Base-by-base conservation (phyloP, 2,329 filamentous ascomycete species). In the Calonectria pauciramosa region DNA sequence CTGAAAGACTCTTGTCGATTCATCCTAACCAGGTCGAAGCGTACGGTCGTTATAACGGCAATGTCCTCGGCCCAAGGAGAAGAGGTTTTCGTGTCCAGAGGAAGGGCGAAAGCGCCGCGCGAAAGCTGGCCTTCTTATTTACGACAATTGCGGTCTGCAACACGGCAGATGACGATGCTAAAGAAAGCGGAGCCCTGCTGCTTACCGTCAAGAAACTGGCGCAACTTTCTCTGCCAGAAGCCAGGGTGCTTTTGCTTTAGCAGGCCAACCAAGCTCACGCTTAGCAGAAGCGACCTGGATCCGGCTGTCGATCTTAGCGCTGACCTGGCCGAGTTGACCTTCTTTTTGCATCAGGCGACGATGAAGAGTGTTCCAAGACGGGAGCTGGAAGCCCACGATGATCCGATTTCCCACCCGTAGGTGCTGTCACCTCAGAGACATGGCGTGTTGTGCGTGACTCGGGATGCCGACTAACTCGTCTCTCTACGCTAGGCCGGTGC, bases 271-370 rank as follows among this genome's bases (percentile, higher is more conserved):
- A 71, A 75, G 26, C 60, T 75, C 23, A 56, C 72, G 38, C 73
- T 75, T 64, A 67, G 67, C 36, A 68, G 73, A 14, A 60, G 73
- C 14, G 73, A 68, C 54, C 47, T 73, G 66, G 66, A 75, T 32
- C 71, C 70, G 34, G 36, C 71, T 2, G 52, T 54, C 26, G 59
- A 67, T 9, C 73, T 75, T 28, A 47, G 20, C 32, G 73, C 66
- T 16, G 23, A 64, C 18, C 65, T 75, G 20, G 44, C 10, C 44
- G 54, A 75, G 65, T 75, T 70, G 36, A 70, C 36, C 34, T 63
- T 34, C 16, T 11, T 32, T 75, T 70, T 54, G 60, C 68, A 28
- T 70, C 70, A 52, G 67, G 54, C 28, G 44, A 68, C 13, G 51
- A 73, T 9, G 67, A 66, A 7, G 36, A 75, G 18, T 73, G 70